Conservation (phyloP, 208 protist genomes). For the Leishmania gerbilli region DNA sequence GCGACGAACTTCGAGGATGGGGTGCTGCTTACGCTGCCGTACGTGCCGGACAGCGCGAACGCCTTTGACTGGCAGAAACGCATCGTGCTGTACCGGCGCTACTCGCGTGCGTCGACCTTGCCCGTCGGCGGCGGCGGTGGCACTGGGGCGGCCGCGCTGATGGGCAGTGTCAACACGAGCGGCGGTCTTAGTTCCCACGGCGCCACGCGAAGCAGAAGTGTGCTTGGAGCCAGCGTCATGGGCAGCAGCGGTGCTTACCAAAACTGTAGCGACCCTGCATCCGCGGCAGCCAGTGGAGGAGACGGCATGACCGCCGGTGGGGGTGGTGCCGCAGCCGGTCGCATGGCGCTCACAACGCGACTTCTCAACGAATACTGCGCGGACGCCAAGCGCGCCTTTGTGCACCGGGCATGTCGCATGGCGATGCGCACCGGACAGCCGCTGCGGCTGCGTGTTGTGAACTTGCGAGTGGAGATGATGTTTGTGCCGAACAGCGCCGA, state of each 20-base stretch:
- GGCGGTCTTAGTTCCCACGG: background rate
- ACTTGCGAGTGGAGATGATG: constrained; percentile 60
- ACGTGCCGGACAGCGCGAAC: constrained; percentile 72
- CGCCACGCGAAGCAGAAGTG: background rate
- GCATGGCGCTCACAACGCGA: constrained; percentile 43
- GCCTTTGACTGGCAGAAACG: constrained; percentile 66
- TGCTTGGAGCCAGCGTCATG: background rate
- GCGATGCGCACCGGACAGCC: constrained; percentile 46
- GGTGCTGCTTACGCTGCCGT: constrained; percentile 80
- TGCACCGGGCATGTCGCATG: constrained; percentile 63
- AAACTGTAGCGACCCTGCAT: background rate
- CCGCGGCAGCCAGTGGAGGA: background rate
- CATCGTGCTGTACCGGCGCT: constrained; percentile 74
- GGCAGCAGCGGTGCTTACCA: background rate
- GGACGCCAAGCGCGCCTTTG: constrained; percentile 81
- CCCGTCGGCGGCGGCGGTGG: background rate
- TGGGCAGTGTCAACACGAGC: constrained; percentile 1
- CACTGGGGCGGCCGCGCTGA: background rate
- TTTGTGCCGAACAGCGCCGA: constrained; percentile 81
- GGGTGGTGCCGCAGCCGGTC: constrained; percentile 13
- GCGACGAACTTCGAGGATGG: constrained; percentile 67
- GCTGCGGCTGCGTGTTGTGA: constrained; percentile 58
- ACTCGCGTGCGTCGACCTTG: constrained; percentile 31
- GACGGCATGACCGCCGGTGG: constrained; percentile 7
- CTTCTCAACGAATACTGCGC: constrained; percentile 80